Base-by-base conservation (phyloP, 306 rosid species). In the Cicer yamashitae region DNA sequence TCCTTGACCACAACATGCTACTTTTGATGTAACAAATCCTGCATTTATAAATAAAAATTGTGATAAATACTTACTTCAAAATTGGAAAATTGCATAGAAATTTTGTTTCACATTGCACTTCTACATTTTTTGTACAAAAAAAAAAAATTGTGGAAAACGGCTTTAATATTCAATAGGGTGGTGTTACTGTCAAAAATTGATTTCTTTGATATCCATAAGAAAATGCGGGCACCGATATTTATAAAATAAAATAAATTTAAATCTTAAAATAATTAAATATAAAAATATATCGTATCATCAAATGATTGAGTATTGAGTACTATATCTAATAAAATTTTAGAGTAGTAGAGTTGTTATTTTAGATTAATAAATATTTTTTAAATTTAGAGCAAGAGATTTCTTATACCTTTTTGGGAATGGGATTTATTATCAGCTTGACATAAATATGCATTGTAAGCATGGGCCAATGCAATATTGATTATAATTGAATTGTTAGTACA, bases 1-100 rank as follows among this genome's bases (percentile, higher is more conserved):
- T 44, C 90, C 90, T 76, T 81, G 90, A 18, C 90, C 90, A 64
- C 90, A 86, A 10, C 90, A 84, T 52, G 90, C 90, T 39, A 81
- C 51, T 76, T 81, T 86, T 22, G 84, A 86, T 3, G 89, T 86
- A 7, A 79, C 82, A 77, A 85, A 85, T 25, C 89, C 86, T 85
- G 73, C 78, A 37, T 53, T 7, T 7, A 8, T n/a, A 72, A 71
- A 64, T n/a, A 47, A 11, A 38, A 39, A 12, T 2, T n/a, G 2
- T 39, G 6, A 2, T 67, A n/a, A 74, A 47, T 40, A 47, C 53
- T 64, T 22, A 47, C 53, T 54, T 65, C 2, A 37, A n/a, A 62
- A 14, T 62, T 10, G 18, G 14, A 60, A 38, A 41, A 46, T 47
- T 12, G 22, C 43, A 6, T 18, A 45, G 1, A 15, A 77, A 57